Conservation (phyloP, 345 rosid genomes). For the Gossypium raimondii region DNA sequence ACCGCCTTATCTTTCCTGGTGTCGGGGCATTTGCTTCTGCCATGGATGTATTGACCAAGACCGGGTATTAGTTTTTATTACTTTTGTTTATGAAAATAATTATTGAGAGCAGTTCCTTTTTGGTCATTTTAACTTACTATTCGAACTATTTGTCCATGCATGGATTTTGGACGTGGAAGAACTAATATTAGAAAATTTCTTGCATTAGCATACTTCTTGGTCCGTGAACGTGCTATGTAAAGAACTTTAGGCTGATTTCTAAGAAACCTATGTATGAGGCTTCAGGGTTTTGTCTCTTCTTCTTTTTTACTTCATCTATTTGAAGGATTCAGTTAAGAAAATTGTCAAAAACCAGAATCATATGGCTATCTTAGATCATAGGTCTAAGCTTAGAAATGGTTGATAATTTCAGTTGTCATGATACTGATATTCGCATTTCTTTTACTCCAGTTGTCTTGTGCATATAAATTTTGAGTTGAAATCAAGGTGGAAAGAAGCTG, state of each 20-base stretch:
- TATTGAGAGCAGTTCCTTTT: neutral
- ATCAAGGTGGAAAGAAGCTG: neutral
- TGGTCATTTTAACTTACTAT: neutral
- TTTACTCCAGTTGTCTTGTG: neutral
- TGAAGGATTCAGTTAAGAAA: neutral
- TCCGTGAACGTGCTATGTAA: neutral
- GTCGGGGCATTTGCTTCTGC: conserved; percentile 95
- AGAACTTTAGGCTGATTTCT: neutral
- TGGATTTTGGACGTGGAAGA: neutral
- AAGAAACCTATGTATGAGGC: neutral
- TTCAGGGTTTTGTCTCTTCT: neutral
- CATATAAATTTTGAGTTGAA: neutral
- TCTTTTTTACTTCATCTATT: neutral
- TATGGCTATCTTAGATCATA: neutral
- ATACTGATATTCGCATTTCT: neutral
- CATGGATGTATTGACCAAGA: conserved; percentile 78
- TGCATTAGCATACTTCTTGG: neutral
- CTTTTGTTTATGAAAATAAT: neutral
- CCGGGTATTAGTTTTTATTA: conserved; percentile 44
- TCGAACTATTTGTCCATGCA: neutral
- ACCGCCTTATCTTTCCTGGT: conserved; percentile 83
- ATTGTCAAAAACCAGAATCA: neutral
- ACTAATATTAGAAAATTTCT: neutral
- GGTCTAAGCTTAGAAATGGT: neutral
- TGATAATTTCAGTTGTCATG: neutral